A percentile compares a stretch with the other conserved stretches of the same genome.
Evolutionary conservation across 202 grass and related monocot species (phyloP).

Genomic region (Setaria italica): DNA sequence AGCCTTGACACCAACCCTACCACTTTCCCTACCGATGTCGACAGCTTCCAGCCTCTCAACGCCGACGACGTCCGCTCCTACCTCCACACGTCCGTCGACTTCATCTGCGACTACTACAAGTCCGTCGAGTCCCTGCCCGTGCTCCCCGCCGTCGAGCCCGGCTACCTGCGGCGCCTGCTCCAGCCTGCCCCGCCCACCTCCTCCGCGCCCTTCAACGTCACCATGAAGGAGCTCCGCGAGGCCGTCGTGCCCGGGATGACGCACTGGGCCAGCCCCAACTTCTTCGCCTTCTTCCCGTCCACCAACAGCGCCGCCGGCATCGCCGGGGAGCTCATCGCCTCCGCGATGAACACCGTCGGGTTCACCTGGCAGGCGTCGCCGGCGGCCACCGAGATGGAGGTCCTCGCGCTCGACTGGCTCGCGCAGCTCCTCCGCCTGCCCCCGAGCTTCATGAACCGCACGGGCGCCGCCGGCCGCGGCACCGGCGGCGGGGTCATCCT

Average conservation of each 20-base stretch:
- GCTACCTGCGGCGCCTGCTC: neutral
- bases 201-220: constrained; percentile 32
- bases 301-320: constrained; percentile 55
- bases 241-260: constrained; percentile 51
- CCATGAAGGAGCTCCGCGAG: constrained; percentile 30
- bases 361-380: too few relatives aligned
- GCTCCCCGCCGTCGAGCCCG: neutral
- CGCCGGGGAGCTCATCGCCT: constrained; percentile 49
- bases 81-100: constrained; percentile 18
- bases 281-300: constrained; percentile 61
- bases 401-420: constrained; percentile 67
- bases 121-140: neutral
- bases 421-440: constrained; percentile 60
- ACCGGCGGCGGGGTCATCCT: constrained; percentile 41
- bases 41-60: neutral
- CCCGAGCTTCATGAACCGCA: constrained; percentile 32
- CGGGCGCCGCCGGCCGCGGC: neutral
- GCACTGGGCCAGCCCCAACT: constrained; percentile 60
- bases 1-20: constrained; percentile 1
- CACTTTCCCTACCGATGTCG: neutral
- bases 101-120: constrained; percentile 14
- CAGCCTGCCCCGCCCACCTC: neutral
- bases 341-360: too few relatives aligned
- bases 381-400: constrained; percentile 52
- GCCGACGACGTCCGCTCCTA: constrained; percentile 2